These are phyloP conservation scores for Cordyceps cateniannulata DNA, from an alignment of 2,329 filamentous ascomycete species.

Conservation along the genomic window DNA sequence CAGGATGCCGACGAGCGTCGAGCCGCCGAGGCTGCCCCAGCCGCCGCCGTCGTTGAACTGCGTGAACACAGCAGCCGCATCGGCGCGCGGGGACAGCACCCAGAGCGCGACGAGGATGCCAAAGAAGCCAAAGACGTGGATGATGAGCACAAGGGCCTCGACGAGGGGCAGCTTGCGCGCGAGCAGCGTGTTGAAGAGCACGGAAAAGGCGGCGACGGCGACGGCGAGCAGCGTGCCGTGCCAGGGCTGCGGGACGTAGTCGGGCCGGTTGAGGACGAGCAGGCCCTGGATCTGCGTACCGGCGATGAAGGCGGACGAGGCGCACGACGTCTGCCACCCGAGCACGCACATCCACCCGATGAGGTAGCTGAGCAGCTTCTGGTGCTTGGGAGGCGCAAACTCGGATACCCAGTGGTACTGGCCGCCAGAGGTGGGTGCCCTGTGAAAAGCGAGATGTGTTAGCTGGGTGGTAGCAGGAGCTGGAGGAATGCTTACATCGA, in stretches of 20 bases:
- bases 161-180: conserved; percentile 33
- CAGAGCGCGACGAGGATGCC: conserved; percentile 33
- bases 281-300: conserved; percentile 40
- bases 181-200: conserved; percentile 38
- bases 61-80: conserved; percentile 22
- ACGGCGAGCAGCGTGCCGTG: conserved; percentile 38
- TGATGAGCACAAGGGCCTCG: conserved; percentile 35
- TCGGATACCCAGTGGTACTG: conserved; percentile 34
- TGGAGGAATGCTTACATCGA: conserved; percentile 30
- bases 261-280: conserved; percentile 29
- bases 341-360: conserved; percentile 39
- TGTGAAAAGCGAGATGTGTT: conserved; percentile 13
- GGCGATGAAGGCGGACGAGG: conserved; percentile 34
- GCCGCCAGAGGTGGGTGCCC: conserved; percentile 49
- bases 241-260: conserved; percentile 28
- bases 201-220: conserved; percentile 32
- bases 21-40: conserved; percentile 27
- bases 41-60: conserved; percentile 25
- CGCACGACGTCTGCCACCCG: conserved; percentile 37
- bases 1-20: conserved; percentile 32
- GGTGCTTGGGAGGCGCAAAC: conserved; percentile 37
- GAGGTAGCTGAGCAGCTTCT: conserved; percentile 49
- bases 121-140: conserved; percentile 26
- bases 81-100: conserved; percentile 25
- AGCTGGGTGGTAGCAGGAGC: background rate